phyloP scores from a whole-genome alignment of 768 basidiomycete species.

The Kwoniella dendrophila region DNA sequence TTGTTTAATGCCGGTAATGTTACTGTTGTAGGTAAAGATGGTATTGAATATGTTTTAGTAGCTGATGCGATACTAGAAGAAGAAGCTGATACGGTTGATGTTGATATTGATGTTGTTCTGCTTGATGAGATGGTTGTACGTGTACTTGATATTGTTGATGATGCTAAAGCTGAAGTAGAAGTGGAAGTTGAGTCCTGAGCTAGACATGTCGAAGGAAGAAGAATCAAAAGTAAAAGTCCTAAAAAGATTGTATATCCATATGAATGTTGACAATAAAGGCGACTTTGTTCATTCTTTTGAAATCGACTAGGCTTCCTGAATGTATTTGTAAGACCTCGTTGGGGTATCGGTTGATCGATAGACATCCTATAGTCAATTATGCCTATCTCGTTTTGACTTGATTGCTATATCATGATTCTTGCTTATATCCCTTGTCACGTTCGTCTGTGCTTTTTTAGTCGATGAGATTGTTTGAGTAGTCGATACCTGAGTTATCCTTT shows the following conservation, averaged over 20 bases:
- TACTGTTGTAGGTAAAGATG: slow-evolving; percentile 25
- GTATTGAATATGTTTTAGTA: slow-evolving; percentile 19
- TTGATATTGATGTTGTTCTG: background rate
- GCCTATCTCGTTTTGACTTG: background rate
- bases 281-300: no score
- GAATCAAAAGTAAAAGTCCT: background rate
- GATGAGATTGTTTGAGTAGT: no score
- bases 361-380: background rate
- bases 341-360: slow-evolving; percentile 1
- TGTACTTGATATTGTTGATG: slow-evolving; percentile 4
- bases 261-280: no score
- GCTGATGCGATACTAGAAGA: slow-evolving; percentile 14
- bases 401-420: slow-evolving; percentile 12
- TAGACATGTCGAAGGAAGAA: background rate
- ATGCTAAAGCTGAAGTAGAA: no score
- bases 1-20: slow-evolving; percentile 37
- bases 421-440: background rate
- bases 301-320: no score
- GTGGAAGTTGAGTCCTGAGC: slow-evolving; percentile 13
- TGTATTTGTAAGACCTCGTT: no score
- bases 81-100: slow-evolving; percentile 12
- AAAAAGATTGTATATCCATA: background rate
- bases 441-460: background rate
- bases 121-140: slow-evolving; percentile 5
- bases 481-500: no score